Percentiles rank a stretch among this genome's conserved stretches.
Evolutionary conservation across 1,284 basidiomycete genomes (phyloP).

Genomic region (Gymnopus androsaceus): DNA sequence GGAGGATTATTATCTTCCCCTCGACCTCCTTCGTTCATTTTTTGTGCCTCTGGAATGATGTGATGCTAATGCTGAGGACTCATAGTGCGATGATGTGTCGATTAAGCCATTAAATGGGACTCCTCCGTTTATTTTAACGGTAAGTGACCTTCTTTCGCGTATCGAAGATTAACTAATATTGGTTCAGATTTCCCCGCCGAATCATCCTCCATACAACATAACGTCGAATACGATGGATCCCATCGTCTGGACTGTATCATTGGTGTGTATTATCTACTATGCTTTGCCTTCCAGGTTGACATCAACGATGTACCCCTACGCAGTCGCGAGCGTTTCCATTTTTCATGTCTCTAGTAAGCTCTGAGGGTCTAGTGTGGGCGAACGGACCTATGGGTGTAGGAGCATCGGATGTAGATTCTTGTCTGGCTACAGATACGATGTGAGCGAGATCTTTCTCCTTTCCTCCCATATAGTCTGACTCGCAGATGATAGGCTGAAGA

Average conservation of each 20-base stretch:
- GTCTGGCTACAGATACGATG: slow-evolving; percentile 37
- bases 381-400: slow-evolving; percentile 51
- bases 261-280: slow-evolving; percentile 26
- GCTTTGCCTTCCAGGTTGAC: background rate
- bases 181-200: slow-evolving; percentile 44
- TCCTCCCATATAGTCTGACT: background rate
- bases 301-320: background rate
- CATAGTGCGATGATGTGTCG: slow-evolving; percentile 47
- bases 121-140: slow-evolving; percentile 50
- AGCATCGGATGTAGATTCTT: slow-evolving; percentile 37
- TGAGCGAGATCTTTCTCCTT: slow-evolving; percentile 16
- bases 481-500: background rate
- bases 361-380: slow-evolving; percentile 46
- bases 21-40: background rate
- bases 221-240: slow-evolving; percentile 41
- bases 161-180: background rate
- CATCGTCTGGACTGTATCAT: slow-evolving; percentile 52
- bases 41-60: too few species aligned
- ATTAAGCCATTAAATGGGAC: slow-evolving; percentile 46
- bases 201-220: slow-evolving; percentile 53
- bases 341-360: slow-evolving; percentile 48
- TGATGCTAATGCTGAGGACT: background rate
- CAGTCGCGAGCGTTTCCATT: slow-evolving; percentile 48
- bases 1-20: too few species aligned
- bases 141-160: slow-evolving; percentile 22